Conservation (phyloP, 208 protist genomes). For the Plasmodiophora brassicae region DNA sequence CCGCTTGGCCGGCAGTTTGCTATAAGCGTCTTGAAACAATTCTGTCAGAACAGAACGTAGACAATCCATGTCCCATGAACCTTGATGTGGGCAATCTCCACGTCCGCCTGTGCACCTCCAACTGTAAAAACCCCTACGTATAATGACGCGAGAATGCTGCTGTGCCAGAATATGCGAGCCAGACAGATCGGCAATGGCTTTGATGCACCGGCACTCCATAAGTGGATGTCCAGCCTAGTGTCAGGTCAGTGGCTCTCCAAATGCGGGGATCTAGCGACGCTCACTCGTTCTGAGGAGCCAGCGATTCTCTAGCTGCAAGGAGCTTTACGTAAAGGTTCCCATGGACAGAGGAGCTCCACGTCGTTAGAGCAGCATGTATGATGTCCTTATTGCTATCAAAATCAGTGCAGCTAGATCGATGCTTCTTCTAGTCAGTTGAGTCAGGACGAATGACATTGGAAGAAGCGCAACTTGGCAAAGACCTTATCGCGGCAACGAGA, state of each 20-base stretch:
- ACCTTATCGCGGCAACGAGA: too few relatives aligned
- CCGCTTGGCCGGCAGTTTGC: too few relatives aligned
- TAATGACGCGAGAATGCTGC: not conserved
- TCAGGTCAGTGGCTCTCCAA: not conserved
- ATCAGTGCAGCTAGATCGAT: too few relatives aligned
- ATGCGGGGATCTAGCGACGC: too few relatives aligned
- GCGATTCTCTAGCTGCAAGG: not conserved
- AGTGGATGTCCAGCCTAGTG: not conserved
- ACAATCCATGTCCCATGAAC: too few relatives aligned
- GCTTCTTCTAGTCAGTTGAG: too few relatives aligned
- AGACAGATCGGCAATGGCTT: not conserved
- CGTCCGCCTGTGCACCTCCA: not conserved
- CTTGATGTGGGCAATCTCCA: not conserved
- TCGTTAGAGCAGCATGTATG: not conserved
- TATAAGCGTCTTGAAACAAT: not conserved
- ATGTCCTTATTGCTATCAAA: too few relatives aligned
- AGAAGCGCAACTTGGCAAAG: too few relatives aligned
- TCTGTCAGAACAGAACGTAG: not conserved
- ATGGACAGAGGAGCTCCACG: slow-evolving; percentile 12
- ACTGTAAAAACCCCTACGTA: not conserved
- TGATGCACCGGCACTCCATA: not conserved
- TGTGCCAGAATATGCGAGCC: not conserved
- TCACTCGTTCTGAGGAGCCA: too few relatives aligned
- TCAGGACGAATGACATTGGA: too few relatives aligned
- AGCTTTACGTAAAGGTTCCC: not conserved